phyloP scores from a whole-genome alignment of 257 asterid species.

The Buddleja alternifolia region DNA sequence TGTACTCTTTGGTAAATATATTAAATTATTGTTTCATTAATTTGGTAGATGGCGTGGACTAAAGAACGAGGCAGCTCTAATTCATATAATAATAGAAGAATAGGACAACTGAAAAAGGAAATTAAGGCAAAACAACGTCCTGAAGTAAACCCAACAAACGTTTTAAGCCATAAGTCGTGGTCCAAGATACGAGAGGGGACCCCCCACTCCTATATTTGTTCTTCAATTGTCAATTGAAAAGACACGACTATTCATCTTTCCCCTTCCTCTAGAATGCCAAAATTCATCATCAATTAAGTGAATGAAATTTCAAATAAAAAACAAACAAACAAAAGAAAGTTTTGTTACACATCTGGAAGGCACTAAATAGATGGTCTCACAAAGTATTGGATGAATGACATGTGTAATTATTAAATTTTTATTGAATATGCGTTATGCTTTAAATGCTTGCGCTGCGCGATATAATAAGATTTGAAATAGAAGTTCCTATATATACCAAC shows the following conservation, averaged over 20 bases:
- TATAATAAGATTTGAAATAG: too few relatives aligned
- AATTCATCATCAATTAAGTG: background rate
- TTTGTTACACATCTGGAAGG: constrained; percentile 7
- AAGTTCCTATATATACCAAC: too few relatives aligned
- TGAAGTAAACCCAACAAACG: constrained; percentile 28
- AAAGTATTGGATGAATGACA: too few relatives aligned
- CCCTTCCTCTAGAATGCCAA: constrained; percentile 19
- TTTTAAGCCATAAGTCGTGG: constrained; percentile 23
- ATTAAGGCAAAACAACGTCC: constrained; percentile 29
- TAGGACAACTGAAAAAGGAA: constrained; percentile 23
- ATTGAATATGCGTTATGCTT: too few relatives aligned
- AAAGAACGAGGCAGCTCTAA: background rate
- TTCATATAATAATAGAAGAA: background rate
- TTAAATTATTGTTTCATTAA: background rate
- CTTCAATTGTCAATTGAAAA: constrained; percentile 24
- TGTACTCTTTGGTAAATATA: too few relatives aligned
- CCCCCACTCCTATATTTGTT: constrained; percentile 3
- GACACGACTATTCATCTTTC: constrained; percentile 21
- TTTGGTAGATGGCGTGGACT: constrained; percentile 5
- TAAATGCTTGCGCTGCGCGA: too few relatives aligned
- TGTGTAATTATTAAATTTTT: too few relatives aligned
- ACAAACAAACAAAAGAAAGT: background rate
- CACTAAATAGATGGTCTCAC: constrained; percentile 30
- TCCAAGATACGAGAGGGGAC: constrained; percentile 32
- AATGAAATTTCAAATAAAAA: background rate